Conservation (phyloP, 495 filamentous ascomycete genomes). For the Umbilicaria muhlenbergii region DNA sequence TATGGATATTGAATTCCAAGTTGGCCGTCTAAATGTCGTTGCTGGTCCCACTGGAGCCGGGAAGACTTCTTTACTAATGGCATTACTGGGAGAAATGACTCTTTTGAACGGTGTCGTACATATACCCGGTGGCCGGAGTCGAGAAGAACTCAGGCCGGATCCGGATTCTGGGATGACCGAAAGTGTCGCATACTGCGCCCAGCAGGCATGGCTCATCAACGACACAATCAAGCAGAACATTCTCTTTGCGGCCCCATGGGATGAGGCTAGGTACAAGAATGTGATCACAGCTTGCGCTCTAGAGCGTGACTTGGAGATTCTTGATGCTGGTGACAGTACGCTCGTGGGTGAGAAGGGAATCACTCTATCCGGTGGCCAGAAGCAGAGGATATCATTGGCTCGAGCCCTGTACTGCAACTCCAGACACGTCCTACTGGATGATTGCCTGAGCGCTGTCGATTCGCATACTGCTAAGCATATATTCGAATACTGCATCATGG, state of each 20-base stretch:
- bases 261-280: constrained; percentile 71
- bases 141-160: constrained; percentile 68
- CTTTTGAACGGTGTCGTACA: constrained; percentile 64
- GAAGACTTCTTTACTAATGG: constrained; percentile 93
- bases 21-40: constrained; percentile 76
- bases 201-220: constrained; percentile 96
- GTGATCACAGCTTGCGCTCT: constrained; percentile 89
- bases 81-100: constrained; percentile 93
- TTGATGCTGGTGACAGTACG: constrained; percentile 86
- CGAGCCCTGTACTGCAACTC: constrained; percentile 88
- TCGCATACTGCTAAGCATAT: constrained; percentile 98
- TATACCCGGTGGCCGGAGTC: constrained; percentile 66
- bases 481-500: constrained; percentile 80
- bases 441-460: constrained; percentile 96
- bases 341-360: constrained; percentile 96
- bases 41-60: constrained; percentile 87
- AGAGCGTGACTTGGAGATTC: constrained; percentile 79
- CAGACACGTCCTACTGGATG: constrained; percentile 78
- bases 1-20: constrained; percentile 58
- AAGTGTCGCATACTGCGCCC: constrained; percentile 90
- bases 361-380: constrained; percentile 90
- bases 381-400: constrained; percentile 92
- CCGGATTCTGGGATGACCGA: constrained; percentile 78
- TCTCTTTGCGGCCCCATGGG: constrained; percentile 68
- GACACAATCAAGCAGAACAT: constrained; percentile 95